These are phyloP conservation scores for Candida awuae DNA, from an alignment of 805 yeast genomes.

Conservation along the genomic window DNA sequence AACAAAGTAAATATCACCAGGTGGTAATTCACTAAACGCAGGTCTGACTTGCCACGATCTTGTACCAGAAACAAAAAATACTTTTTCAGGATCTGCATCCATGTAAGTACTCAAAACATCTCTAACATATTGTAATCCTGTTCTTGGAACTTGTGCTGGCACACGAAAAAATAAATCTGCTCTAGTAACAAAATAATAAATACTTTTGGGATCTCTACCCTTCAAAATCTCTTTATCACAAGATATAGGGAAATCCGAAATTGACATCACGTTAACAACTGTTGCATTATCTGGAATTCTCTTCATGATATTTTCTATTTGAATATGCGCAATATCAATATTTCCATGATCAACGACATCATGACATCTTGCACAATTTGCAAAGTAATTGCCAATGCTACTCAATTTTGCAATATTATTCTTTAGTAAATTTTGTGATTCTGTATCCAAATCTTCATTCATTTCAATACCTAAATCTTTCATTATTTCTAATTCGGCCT, in stretches of 20 bases:
- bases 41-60: constrained; percentile 43
- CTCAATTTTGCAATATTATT: constrained; percentile 1
- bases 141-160: constrained; percentile 16
- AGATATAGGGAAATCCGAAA: constrained; percentile 66
- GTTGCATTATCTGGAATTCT: constrained; percentile 38
- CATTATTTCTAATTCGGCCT: constrained; percentile 4
- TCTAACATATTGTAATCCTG: constrained; percentile 26
- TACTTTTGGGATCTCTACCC: constrained; percentile 28
- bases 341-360: constrained; percentile 6
- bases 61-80: constrained; percentile 43
- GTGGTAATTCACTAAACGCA: constrained; percentile 32
- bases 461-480: constrained; percentile 3
- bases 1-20: constrained; percentile 39
- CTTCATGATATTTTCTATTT: constrained; percentile 26
- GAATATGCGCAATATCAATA: constrained; percentile 1
- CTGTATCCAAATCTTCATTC: not conserved
- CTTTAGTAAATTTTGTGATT: constrained; percentile 1
- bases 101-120: constrained; percentile 26
- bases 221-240: constrained; percentile 32
- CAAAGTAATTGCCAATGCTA: not conserved
- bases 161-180: constrained; percentile 29
- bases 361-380: constrained; percentile 8
- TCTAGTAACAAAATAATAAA: constrained; percentile 37
- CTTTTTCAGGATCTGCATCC: constrained; percentile 27
- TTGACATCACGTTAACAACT: constrained; percentile 54